A percentile compares a stretch with the other conserved stretches of the same genome.
phyloP scores from a whole-genome alignment of 2,329 filamentous ascomycete genomes.

The Laburnicola sp. region DNA sequence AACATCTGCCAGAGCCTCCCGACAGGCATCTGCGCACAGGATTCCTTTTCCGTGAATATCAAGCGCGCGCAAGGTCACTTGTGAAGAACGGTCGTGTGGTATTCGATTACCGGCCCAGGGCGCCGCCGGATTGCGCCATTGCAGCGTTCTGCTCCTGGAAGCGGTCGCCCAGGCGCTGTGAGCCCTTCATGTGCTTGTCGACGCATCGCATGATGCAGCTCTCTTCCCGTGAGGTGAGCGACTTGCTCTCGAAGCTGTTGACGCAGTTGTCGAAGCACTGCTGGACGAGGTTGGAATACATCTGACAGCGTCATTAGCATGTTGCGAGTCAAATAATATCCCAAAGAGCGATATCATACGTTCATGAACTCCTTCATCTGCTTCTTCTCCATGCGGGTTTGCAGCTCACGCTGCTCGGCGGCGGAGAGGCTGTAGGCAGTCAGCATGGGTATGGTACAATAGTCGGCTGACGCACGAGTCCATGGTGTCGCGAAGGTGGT shows the following conservation, averaged over 20 bases:
- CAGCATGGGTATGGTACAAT: conserved; percentile 13
- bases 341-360: conserved; percentile 60
- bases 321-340: neutral
- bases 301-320: conserved; percentile 48
- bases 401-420: conserved; percentile 88
- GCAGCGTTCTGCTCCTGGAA: conserved; percentile 77
- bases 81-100: neutral
- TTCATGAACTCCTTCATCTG: conserved; percentile 99
- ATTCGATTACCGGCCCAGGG: conserved; percentile 49
- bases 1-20: neutral
- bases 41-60: neutral
- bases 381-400: conserved; percentile 92
- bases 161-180: conserved; percentile 85
- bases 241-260: conserved; percentile 98
- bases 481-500: conserved; percentile 21
- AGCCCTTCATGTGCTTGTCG: conserved; percentile 91
- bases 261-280: conserved; percentile 97
- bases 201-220: conserved; percentile 94
- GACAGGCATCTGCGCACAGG: neutral
- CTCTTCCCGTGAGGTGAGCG: conserved; percentile 82
- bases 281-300: conserved; percentile 75
- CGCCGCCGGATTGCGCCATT: conserved; percentile 64
- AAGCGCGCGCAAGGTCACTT: neutral
- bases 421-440: conserved; percentile 63
- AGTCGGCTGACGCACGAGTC: conserved; percentile 38